A percentile compares a stretch with the other conserved stretches of the same genome.
Evolutionary conservation across 352 stramenopile genomes (phyloP).

Genomic region (Globisporangium lucens): DNA sequence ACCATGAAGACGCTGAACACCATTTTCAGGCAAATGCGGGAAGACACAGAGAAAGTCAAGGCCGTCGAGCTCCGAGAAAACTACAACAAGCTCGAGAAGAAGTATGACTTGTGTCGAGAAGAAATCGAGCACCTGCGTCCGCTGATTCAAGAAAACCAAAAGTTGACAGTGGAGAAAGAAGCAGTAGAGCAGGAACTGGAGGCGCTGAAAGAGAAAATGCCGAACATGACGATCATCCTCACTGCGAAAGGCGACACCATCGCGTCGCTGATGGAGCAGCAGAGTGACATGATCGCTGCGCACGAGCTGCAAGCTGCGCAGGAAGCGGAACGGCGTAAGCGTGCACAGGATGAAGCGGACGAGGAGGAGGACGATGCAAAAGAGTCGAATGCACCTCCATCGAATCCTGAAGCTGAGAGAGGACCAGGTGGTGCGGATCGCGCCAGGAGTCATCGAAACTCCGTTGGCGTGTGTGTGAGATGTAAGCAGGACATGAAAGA

Average conservation of each 20-base stretch:
- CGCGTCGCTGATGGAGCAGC: constrained; percentile 65
- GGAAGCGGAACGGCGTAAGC: constrained; percentile 43
- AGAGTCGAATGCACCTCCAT: neutral
- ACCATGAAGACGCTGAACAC: constrained; percentile 92
- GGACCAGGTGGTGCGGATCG: neutral
- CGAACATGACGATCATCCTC: constrained; percentile 36
- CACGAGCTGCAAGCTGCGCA: constrained; percentile 54
- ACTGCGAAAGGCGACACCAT: constrained; percentile 63
- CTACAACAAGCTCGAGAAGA: constrained; percentile 71
- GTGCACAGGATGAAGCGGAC: constrained; percentile 43
- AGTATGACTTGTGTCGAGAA: constrained; percentile 50
- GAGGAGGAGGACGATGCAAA: constrained; percentile 22
- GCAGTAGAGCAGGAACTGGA: constrained; percentile 28
- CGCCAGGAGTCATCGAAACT: neutral
- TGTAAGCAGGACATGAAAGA: constrained; percentile 53
- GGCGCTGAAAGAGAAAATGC: constrained; percentile 38
- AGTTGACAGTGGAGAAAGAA: constrained; percentile 40
- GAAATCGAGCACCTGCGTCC: constrained; percentile 62
- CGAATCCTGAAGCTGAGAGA: neutral
- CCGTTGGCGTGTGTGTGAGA: constrained; percentile 39
- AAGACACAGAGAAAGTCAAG: constrained; percentile 88
- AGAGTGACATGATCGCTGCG: constrained; percentile 64
- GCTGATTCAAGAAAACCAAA: constrained; percentile 48
- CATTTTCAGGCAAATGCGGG: constrained; percentile 92
- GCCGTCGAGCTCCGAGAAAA: constrained; percentile 85